Base-by-base conservation (phyloP, 2,329 filamentous ascomycete species). In the Penicillium sp. region DNA sequence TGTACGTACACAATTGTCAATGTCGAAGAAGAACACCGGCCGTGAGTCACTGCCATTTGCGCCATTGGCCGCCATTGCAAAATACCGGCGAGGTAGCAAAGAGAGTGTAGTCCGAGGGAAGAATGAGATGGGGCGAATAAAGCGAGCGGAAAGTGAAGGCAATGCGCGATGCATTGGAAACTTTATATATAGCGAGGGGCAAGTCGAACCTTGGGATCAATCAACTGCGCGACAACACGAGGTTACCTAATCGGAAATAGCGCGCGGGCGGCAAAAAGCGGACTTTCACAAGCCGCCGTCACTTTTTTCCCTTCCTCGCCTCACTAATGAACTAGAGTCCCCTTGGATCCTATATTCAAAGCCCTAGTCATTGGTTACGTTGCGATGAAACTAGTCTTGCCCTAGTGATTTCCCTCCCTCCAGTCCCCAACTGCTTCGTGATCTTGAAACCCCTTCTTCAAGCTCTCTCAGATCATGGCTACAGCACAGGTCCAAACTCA, bases 1-100 rank as follows among this genome's bases (percentile, higher is more conserved):
- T 36, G 11, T 18, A 73, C 79, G 54, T 74, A 83, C 80, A 71
- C 94, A 98, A 65, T 98, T 98, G 76, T 98, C 93, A 64, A 98
- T 97, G 66, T 98, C 93, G 65, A 96, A 97, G 69, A 81, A 83
- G 67, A 83, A 79, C 16, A 87, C 75, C 1, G 77, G 75, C 52
- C 79, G 67, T 50, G 62, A 57, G 54, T 74, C 69, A 49, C 50
- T 43, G 42, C 46, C 42, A 13, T 51, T 52, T 18, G 54, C 49
- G 38, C 56, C 51, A 40, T 51, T 56, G 40, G 61, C 41, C 48
- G 61, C 60, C 42, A 58, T 57, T 52, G 55, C 56, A 22, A 38
- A 53, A 42, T 40, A 47, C 27, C 27, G 38, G 8, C 35, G 42
- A 24, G 31, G 34, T 4, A 37, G 27, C 39, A 23, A 42, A 10